These are phyloP conservation scores for Colletotrichum orbiculare DNA, from an alignment of 2,329 filamentous ascomycete species.

Conservation along the genomic window DNA sequence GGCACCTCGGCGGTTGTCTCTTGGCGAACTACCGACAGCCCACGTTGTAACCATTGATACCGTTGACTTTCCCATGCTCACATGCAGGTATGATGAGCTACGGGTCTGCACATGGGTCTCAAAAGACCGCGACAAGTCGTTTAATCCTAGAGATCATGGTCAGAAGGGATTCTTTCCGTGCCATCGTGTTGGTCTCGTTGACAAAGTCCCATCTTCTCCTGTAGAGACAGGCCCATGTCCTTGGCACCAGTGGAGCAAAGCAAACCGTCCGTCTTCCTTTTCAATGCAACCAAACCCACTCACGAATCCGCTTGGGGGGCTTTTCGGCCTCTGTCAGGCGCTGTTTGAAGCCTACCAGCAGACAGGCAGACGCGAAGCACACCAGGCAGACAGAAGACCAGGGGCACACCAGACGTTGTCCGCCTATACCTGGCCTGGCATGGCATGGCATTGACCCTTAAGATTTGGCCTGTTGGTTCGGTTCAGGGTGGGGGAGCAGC, in stretches of 20 bases:
- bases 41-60: conserved; percentile 13
- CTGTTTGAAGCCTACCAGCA: too few species aligned
- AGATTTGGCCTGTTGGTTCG: conserved; percentile 8
- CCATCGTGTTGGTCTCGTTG: neutral
- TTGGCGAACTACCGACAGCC: conserved; percentile 30
- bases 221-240: conserved; percentile 10
- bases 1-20: conserved; percentile 10
- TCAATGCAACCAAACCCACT: neutral
- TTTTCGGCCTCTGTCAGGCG: too few species aligned
- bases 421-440: neutral
- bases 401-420: neutral
- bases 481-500: neutral
- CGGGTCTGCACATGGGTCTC: neutral
- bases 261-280: conserved; percentile 1
- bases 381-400: neutral
- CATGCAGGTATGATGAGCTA: conserved; percentile 7
- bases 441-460: conserved; percentile 23
- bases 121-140: too few species aligned
- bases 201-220: neutral
- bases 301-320: too few species aligned
- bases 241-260: conserved; percentile 15
- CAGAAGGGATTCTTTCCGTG: neutral
- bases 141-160: too few species aligned
- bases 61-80: conserved; percentile 1
- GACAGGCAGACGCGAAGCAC: neutral